Evolutionary conservation across 169 alveolate species (phyloP), one percentile per base, ranked within the genome.

Genomic region (Plasmodium adleri): DNA sequence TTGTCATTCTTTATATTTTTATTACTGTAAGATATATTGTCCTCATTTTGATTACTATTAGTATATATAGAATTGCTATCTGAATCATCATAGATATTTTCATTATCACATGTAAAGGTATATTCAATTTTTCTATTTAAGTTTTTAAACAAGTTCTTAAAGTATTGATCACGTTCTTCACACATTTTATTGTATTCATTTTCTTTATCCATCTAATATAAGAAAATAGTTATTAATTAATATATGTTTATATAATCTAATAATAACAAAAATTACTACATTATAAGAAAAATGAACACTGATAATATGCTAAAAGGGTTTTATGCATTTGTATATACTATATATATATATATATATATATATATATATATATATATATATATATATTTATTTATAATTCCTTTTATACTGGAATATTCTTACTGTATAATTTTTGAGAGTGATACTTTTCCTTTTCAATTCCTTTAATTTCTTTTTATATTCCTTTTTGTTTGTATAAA

Each of bases 111-210:
- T n/a, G 71, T n/a, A 49, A 59, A 45, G 32, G 20, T 78, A 58
- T 67, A 56, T 24, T 78, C 59, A 56, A 59, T 78, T n/a, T 17
- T 78, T 66, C 67, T 78, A 78, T 78, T 78, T 32, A 78, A 58
- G 49, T 78, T 66, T 50, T 59, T 26, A 47, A 64, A 78, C 43
- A 78, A 66, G 49, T 64, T 64, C 15, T 58, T 78, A 24, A 67
- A 78, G 56, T 78, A 78, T 45, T 64, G 64, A 12, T 78, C 78
- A n/a, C 64, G 89, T 70, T 78, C 78, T 64, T 60, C 71, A 56
- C 26, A 28, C 50, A 78, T n/a, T 66, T 66, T 60, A 13, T 59
- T 66, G 76, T 70, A 78, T 70, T 78, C 89, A 56, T 64, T 66
- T 66, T 78, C 78, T 43, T 78, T 78, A 47, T 78, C 89, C 28